A percentile compares a stretch with the other conserved stretches of the same genome.
These are phyloP conservation scores for Blastobotrys chiropterorum DNA, from an alignment of 805 yeast species.

Conservation along the genomic window DNA sequence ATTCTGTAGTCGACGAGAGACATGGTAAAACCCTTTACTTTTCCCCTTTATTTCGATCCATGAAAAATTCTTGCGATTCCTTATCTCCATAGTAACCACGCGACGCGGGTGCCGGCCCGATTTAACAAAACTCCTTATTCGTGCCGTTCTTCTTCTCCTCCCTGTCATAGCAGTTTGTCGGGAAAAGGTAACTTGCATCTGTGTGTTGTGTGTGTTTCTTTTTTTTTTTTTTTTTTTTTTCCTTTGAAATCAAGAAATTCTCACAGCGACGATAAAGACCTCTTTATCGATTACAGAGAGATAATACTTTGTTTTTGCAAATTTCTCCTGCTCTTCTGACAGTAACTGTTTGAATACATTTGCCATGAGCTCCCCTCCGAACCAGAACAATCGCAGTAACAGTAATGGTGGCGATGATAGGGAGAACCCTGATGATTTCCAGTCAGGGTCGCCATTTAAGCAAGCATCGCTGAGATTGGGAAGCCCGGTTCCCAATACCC, in stretches of 20 bases:
- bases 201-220: not conserved
- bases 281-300: too few relatives aligned
- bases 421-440: not conserved
- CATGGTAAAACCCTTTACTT: too few relatives aligned
- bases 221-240: too few relatives aligned
- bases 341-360: not conserved
- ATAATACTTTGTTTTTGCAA: too few relatives aligned
- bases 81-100: not conserved
- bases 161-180: not conserved
- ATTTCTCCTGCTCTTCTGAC: too few relatives aligned
- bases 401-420: not conserved
- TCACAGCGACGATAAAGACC: too few relatives aligned
- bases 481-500: conserved; percentile 12
- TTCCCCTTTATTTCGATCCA: too few relatives aligned
- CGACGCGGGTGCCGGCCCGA: not conserved
- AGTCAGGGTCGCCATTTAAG: conserved; percentile 14
- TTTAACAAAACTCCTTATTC: not conserved
- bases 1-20: too few relatives aligned
- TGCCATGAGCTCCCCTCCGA: not conserved
- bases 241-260: not conserved
- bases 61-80: not conserved
- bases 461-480: conserved; percentile 20
- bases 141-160: not conserved
- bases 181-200: not conserved
- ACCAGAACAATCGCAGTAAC: not conserved